phyloP scores from a whole-genome alignment of 805 yeast genomes.

The Jamesozyma jinghongensis region DNA sequence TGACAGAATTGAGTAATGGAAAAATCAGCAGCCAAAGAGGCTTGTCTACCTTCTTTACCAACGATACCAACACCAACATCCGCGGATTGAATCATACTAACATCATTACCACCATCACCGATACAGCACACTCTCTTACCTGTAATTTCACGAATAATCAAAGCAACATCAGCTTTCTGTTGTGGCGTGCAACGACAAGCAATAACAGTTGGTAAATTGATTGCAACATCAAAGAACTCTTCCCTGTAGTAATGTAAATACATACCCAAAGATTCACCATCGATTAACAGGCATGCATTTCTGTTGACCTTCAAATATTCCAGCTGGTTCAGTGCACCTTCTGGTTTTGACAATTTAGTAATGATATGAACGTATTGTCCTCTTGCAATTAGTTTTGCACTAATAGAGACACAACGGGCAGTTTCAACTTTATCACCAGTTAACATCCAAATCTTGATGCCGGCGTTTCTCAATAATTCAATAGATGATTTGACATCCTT shows the following conservation, averaged over 20 bases:
- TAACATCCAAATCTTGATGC: constrained; percentile 96
- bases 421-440: constrained; percentile 99
- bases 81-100: constrained; percentile 97
- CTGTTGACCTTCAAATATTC: constrained; percentile 58
- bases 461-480: constrained; percentile 90
- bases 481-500: constrained; percentile 84
- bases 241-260: constrained; percentile 53
- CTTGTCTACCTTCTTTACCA: constrained; percentile 97
- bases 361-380: constrained; percentile 91
- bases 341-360: constrained; percentile 50
- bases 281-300: constrained; percentile 65
- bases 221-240: constrained; percentile 72
- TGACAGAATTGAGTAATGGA: constrained; percentile 88
- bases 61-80: constrained; percentile 99
- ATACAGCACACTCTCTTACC: constrained; percentile 92
- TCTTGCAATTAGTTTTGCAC: constrained; percentile 83
- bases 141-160: constrained; percentile 65
- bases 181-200: constrained; percentile 99
- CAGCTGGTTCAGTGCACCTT: constrained; percentile 61
- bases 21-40: constrained; percentile 94
- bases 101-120: constrained; percentile 99
- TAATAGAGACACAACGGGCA: constrained; percentile 94
- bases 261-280: constrained; percentile 80
- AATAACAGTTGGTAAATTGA: constrained; percentile 82
- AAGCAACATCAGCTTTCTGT: constrained; percentile 93